Evolutionary conservation across 1,139 yeast genomes (phyloP), one percentile per base, ranked within the genome.

Genomic region (Oligophagozyma castellii): DNA sequence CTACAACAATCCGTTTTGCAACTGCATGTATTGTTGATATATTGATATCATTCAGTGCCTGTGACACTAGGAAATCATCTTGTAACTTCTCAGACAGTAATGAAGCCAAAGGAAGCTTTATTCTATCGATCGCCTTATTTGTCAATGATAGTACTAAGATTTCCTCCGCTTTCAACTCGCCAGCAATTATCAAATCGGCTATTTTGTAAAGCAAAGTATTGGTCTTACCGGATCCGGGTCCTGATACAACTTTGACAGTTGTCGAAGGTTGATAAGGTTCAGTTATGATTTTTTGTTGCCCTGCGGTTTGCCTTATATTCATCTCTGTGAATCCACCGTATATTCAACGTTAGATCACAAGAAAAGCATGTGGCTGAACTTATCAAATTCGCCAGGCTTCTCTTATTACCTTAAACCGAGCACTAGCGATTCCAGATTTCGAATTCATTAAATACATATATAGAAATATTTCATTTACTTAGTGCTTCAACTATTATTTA

Each of bases 171-270:
- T 46, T 36, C 0, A 69, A 46, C 2, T 52, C 53, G 3, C 56
- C 55, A 4, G 54, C 35, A 4, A 47, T 39, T 1, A 77, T 46
- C 36, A 74, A 42, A 35, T 64, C 56, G 2, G 67, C 67, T 0
- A 76, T 59, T 35, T 81, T 59, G 24, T 63, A 56, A 2, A 70
- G 67, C 18, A 79, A 42, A 0, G 84, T 73, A 23, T 59, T 57
- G 0, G 92, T 77, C 43, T 79, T 79, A 1, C 93, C 93, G 14
- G 79, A 67, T 3, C 86, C 86, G 1, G 86, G 84, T 0, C 86
- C 84, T 0, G 84, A 78, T 12, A 62, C 57, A 2, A 76, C 58
- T 14, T 67, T 59, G 7, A 75, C 47, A 1, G 74, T 51, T 3
- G 60, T 48, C 15, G 53, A 47, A 4, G 58, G 55, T 2, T 36